Conservation (phyloP, 106 monocot species). For the Chionographis japonica region DNA sequence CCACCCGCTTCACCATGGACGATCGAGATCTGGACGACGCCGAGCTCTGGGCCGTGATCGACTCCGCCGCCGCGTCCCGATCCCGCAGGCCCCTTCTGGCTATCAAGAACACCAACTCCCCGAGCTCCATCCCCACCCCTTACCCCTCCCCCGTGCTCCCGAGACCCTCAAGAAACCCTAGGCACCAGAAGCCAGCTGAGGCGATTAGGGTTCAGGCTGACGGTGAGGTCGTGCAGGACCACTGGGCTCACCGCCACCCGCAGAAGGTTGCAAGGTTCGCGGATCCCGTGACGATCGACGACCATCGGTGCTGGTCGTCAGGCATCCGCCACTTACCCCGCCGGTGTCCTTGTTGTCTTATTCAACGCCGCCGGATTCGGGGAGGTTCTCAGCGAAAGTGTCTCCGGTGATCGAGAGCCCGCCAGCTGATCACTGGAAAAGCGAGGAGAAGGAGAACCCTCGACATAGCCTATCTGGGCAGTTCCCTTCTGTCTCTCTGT, state of each 20-base stretch:
- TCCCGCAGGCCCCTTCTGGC: constrained; percentile 50
- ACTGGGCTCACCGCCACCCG: constrained; percentile 22
- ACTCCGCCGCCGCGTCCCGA: constrained; percentile 66
- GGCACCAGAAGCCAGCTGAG: not conserved
- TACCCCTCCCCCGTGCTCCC: not conserved
- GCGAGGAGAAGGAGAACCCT: constrained; percentile 32
- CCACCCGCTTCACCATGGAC: constrained; percentile 38
- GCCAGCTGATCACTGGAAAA: constrained; percentile 11
- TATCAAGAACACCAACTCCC: constrained; percentile 19
- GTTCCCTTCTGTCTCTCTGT: constrained; percentile 71
- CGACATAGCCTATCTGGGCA: constrained; percentile 43
- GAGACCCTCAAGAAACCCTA: constrained; percentile 16
- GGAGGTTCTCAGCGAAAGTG: constrained; percentile 25
- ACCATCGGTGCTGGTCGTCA: constrained; percentile 40
- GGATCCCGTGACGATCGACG: constrained; percentile 8
- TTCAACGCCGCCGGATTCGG: constrained; percentile 26
- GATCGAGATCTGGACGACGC: constrained; percentile 84
- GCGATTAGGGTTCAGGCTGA: constrained; percentile 19
- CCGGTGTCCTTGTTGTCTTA: constrained; percentile 13
- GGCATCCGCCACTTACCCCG: constrained; percentile 22
- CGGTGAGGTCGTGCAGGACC: constrained; percentile 60
- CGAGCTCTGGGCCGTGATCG: constrained; percentile 91
- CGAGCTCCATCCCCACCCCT: constrained; percentile 3
- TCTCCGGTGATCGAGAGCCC: constrained; percentile 54
- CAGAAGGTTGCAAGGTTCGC: constrained; percentile 41